A percentile compares a stretch with the other conserved stretches of the same genome.
Conservation (phyloP, 805 yeast genomes). For the Jamesozyma jinghongensis region DNA sequence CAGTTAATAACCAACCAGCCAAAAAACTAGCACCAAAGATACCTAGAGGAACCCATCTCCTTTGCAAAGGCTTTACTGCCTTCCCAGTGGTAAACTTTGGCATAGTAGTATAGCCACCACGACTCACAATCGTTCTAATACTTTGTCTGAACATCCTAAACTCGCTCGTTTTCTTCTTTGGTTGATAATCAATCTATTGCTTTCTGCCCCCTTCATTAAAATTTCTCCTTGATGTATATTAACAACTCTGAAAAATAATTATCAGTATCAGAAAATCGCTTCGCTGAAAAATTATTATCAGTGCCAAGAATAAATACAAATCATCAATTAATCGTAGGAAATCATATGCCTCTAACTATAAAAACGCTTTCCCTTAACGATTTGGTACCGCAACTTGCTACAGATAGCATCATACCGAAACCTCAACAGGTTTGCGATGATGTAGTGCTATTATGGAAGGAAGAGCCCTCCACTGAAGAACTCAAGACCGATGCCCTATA, state of each 20-base stretch:
- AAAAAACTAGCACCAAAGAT: constrained; percentile 26
- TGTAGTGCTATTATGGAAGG: constrained; percentile 58
- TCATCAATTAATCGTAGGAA: too few species aligned
- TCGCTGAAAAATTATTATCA: not conserved
- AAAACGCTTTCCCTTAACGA: constrained; percentile 24
- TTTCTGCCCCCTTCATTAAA: too few species aligned
- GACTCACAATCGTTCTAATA: constrained; percentile 2
- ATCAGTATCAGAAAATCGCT: too few species aligned
- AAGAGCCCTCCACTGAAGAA: constrained; percentile 53
- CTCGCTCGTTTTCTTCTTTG: not conserved
- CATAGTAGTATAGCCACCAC: not conserved
- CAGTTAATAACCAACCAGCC: constrained; percentile 27
- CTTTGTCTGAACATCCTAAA: constrained; percentile 10
- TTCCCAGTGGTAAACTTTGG: constrained; percentile 1
- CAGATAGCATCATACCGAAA: constrained; percentile 36
- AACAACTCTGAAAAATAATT: too few species aligned
- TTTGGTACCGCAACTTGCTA: constrained; percentile 3
- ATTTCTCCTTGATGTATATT: too few species aligned
- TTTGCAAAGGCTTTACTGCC: not conserved
- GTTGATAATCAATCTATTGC: not conserved
- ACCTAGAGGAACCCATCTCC: constrained; percentile 19
- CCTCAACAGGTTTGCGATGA: constrained; percentile 51
- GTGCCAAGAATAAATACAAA: too few species aligned
- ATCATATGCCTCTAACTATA: constrained; percentile 23
- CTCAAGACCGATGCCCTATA: constrained; percentile 48